These are phyloP conservation scores for Picochlorum sp. DNA, from an alignment of 139 green algal species.

Conservation along the genomic window DNA sequence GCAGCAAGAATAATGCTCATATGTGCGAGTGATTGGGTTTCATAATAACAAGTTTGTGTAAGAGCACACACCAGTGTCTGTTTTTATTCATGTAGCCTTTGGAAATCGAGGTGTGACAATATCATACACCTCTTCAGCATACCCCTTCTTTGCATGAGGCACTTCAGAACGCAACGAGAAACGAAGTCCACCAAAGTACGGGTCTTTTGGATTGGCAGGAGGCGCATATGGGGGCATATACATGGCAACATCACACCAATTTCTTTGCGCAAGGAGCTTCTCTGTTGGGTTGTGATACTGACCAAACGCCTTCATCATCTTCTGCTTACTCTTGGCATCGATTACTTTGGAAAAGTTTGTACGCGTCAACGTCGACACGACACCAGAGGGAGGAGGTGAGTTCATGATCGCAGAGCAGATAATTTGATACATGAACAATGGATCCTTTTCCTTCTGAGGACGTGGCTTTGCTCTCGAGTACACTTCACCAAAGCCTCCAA, in stretches of 20 bases:
- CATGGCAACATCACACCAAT: constrained; percentile 34
- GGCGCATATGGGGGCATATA: constrained; percentile 11
- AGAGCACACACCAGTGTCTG: neutral
- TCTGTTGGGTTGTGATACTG: constrained; percentile 9
- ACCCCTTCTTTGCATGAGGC: constrained; percentile 7
- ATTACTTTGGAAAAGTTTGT: constrained; percentile 25
- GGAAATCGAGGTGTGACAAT: constrained; percentile 11
- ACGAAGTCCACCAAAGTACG: constrained; percentile 13
- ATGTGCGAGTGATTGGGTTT: too few species aligned
- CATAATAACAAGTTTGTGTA: too few species aligned
- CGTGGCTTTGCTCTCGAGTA: constrained; percentile 30
- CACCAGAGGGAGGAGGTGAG: constrained; percentile 24
- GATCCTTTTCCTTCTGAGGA: constrained; percentile 20
- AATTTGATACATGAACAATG: constrained; percentile 40
- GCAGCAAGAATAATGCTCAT: neutral
- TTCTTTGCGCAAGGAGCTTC: constrained; percentile 32
- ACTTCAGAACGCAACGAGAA: constrained; percentile 32
- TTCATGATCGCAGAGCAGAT: constrained; percentile 48
- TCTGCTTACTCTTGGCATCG: constrained; percentile 16
- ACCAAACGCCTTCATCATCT: constrained; percentile 26
- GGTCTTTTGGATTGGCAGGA: constrained; percentile 12
- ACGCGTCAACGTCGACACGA: constrained; percentile 35
- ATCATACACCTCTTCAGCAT: constrained; percentile 25
- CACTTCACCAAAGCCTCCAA: constrained; percentile 30
- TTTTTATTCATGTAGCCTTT: constrained; percentile 1